phyloP scores from a whole-genome alignment of 352 stramenopile genomes.

The Phytophthora quininea region DNA sequence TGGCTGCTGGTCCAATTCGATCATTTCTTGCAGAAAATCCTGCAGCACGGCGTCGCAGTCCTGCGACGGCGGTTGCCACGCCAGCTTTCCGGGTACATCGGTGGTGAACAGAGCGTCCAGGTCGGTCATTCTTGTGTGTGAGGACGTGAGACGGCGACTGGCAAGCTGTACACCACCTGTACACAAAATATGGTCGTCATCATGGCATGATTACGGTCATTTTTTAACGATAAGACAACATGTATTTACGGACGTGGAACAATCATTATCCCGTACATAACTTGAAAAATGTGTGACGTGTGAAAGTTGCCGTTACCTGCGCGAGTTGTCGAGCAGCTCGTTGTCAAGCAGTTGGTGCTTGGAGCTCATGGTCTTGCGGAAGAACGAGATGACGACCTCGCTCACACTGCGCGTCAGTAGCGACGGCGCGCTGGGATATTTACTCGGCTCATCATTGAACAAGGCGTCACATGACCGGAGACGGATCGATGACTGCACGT shows the following conservation, averaged over 20 bases:
- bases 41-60: constrained; percentile 26
- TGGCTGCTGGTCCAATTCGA: constrained; percentile 42
- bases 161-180: neutral
- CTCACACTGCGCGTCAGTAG: constrained; percentile 20
- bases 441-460: neutral
- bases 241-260: neutral
- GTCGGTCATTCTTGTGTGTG: constrained; percentile 2
- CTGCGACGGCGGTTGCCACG: neutral
- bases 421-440: constrained; percentile 3
- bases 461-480: constrained; percentile 9
- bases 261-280: constrained; percentile 3
- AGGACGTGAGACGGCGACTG: constrained; percentile 12
- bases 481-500: constrained; percentile 11
- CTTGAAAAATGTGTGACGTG: neutral
- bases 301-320: neutral
- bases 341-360: constrained; percentile 27
- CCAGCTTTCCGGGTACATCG: neutral
- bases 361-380: constrained; percentile 7
- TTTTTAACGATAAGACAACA: neutral
- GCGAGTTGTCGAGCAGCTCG: constrained; percentile 16
- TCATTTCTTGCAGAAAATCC: constrained; percentile 43
- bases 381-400: constrained; percentile 22
- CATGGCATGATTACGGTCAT: constrained; percentile 3
- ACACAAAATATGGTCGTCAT: constrained; percentile 19
- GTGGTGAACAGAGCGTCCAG: neutral